Conservation (phyloP, 169 alveolate genomes). For the Cryptosporidium meleagridis region DNA sequence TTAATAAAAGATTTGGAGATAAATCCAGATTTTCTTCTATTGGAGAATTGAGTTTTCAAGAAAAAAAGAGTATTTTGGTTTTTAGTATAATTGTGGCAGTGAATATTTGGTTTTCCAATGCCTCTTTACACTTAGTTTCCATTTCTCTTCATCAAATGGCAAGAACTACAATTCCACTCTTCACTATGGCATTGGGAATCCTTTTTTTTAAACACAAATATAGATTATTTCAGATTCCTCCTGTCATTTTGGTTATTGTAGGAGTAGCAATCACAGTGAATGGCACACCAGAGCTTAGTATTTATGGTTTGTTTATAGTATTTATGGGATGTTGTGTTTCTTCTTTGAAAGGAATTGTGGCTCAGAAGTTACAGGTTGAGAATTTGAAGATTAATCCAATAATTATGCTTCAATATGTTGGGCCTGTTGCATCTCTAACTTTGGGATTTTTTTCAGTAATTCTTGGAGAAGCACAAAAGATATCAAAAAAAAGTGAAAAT, state of each 20-base stretch:
- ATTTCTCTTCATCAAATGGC: slow-evolving; percentile 65
- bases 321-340: slow-evolving; percentile 55
- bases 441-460: slow-evolving; percentile 4
- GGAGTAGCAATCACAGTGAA: slow-evolving; percentile 74
- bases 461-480: slow-evolving; percentile 23
- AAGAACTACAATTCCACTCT: slow-evolving; percentile 70
- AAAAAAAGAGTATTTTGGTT: slow-evolving; percentile 9
- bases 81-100: slow-evolving; percentile 63
- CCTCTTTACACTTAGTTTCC: slow-evolving; percentile 36
- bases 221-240: slow-evolving; percentile 45
- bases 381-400: slow-evolving; percentile 26
- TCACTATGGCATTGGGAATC: slow-evolving; percentile 63
- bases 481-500: not conserved
- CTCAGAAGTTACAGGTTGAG: slow-evolving; percentile 69
- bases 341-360: slow-evolving; percentile 62
- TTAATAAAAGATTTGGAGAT: not conserved
- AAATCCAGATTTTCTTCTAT: not conserved
- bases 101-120: slow-evolving; percentile 73
- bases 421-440: slow-evolving; percentile 62
- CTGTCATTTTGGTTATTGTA: slow-evolving; percentile 49
- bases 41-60: not conserved
- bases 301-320: slow-evolving; percentile 41
- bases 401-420: slow-evolving; percentile 50
- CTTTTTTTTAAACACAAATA: slow-evolving; percentile 29
- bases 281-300: slow-evolving; percentile 36